Evolutionary conservation across 768 basidiomycete species (phyloP).

Genomic region (Russula compacta): DNA sequence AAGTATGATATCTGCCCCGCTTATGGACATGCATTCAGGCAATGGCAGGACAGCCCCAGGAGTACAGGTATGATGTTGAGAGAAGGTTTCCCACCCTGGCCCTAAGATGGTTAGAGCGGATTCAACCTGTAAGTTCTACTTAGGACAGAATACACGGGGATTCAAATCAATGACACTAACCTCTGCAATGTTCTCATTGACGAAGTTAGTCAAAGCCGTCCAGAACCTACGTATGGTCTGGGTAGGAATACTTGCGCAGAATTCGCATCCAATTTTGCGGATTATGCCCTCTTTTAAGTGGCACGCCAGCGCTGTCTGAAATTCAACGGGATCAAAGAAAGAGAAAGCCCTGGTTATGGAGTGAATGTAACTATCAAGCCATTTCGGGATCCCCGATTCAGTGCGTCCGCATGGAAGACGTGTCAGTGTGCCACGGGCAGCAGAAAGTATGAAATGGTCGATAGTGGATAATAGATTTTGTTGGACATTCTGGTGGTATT

Average conservation of each 20-base stretch:
- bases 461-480: not conserved
- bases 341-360: not conserved
- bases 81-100: not conserved
- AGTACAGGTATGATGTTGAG: too few species aligned
- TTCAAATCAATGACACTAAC: not conserved
- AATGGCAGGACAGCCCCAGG: not conserved
- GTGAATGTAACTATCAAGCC: conserved; percentile 1
- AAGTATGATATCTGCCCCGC: not conserved
- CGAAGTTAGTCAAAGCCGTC: not conserved
- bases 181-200: not conserved
- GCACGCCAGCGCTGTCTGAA: not conserved
- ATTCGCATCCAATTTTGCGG: not conserved
- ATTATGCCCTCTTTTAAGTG: not conserved
- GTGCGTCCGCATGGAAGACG: not conserved
- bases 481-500: not conserved
- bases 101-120: not conserved
- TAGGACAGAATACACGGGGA: not conserved
- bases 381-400: not conserved
- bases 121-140: not conserved
- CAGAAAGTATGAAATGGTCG: not conserved
- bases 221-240: not conserved
- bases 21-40: not conserved
- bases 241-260: not conserved
- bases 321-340: not conserved
- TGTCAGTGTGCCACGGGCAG: not conserved